A percentile compares a stretch with the other conserved stretches of the same genome.
phyloP scores from a whole-genome alignment of 352 stramenopile species.

The Saprolegnia diclina region DNA sequence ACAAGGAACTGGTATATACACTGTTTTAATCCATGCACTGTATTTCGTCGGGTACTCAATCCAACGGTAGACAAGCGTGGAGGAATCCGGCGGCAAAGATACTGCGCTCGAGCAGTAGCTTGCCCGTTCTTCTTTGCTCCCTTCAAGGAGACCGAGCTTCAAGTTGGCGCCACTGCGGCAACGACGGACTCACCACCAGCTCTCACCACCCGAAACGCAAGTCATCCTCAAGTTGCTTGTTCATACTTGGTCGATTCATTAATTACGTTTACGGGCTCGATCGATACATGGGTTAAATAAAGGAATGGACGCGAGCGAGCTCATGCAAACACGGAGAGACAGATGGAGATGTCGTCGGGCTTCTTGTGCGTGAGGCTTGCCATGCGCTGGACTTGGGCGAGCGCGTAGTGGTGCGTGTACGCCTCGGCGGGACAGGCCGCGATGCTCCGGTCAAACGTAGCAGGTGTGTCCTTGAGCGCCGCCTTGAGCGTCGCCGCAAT shows the following conservation, averaged over 20 bases:
- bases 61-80: too few species aligned
- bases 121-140: not conserved
- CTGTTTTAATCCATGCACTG: too few species aligned
- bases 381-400: conserved; percentile 65
- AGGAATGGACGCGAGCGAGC: not conserved
- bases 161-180: not conserved
- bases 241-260: not conserved
- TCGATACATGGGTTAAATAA: conserved; percentile 3
- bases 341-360: conserved; percentile 71
- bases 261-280: not conserved
- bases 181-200: too few species aligned
- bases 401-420: conserved; percentile 58
- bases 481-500: conserved; percentile 31
- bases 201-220: not conserved
- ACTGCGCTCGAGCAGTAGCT: not conserved
- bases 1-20: too few species aligned
- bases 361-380: conserved; percentile 70
- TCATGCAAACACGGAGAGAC: conserved; percentile 32
- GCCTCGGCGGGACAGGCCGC: conserved; percentile 49
- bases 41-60: too few species aligned
- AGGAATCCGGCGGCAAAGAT: too few species aligned
- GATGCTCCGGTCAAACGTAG: conserved; percentile 45
- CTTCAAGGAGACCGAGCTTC: not conserved
- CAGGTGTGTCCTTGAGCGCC: conserved; percentile 43
- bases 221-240: not conserved